Base-by-base conservation (phyloP, 371 early-diverging fungal species). In the Fennellomyces sp. region DNA sequence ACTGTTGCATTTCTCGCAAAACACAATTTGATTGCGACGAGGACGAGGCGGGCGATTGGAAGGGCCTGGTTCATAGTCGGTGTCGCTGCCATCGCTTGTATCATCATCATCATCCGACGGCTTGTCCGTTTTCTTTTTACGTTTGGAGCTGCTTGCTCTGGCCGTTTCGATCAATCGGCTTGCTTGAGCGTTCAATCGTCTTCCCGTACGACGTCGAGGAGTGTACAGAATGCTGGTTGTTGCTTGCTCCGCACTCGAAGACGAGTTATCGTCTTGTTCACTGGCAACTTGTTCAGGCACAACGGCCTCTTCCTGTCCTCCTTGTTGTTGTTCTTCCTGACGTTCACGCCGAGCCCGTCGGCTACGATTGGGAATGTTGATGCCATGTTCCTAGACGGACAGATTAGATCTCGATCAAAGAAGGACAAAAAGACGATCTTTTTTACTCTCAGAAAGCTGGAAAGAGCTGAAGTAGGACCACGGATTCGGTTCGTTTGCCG, bases 391-490 rank as follows among this genome's bases (percentile, higher is more conserved):
- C 73, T 89, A 50, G 13, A 45, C 7, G 36, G 42, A 13, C 13
- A 8, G 35, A 33, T 33, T 33, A n/a, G n/a, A n/a, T n/a, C n/a
- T n/a, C n/a, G n/a, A n/a, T n/a, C n/a, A n/a, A n/a, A n/a, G n/a
- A 35, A 26, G 29, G 28, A 15, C 3, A 0, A 11, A 56, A 7
- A 52, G 2, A 23, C 21, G 33, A 25, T 27, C 19, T 53, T 28
- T 50, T 62, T 58, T 65, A 80, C 81, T 39, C 78, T 75, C 31
- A 91, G 64, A 50, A 90, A 90, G 42, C 85, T 87, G 29, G 81
- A 83, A 28, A 91, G 72, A 29, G 91, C 91, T 51, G 89, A 88
- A 10, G 88, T 81, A 3, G 91, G 89, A 0, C 91, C 89, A 25
- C 84, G 61, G 0, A 88, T 77, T 60, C 78, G 73, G 68, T 87